Percentiles rank a stretch among this genome's conserved stretches.
Evolutionary conservation across 768 basidiomycete genomes (phyloP).

Genomic region (Hemileccinum impolitum): DNA sequence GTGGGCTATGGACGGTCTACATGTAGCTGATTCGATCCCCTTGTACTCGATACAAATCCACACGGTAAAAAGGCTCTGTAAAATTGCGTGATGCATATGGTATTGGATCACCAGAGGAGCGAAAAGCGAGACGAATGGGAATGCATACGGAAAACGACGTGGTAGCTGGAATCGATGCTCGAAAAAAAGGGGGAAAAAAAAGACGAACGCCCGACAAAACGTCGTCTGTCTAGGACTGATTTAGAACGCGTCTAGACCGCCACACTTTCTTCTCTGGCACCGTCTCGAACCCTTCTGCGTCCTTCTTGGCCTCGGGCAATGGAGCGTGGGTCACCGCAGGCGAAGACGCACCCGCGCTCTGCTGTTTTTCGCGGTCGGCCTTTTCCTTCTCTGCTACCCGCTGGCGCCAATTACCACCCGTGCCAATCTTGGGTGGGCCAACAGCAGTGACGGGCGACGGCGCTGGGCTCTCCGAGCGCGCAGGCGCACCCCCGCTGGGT

Average conservation of each 20-base stretch:
- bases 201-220: not conserved
- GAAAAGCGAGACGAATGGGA: not conserved
- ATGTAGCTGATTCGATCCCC: no score
- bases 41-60: no score
- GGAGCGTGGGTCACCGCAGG: slow-evolving; percentile 19
- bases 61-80: no score
- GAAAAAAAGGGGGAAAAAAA: not conserved
- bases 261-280: slow-evolving; percentile 36
- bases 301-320: slow-evolving; percentile 43
- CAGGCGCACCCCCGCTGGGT: slow-evolving; percentile 34
- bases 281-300: slow-evolving; percentile 72
- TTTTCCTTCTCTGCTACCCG: slow-evolving; percentile 52
- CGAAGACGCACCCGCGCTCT: slow-evolving; percentile 22
- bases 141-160: not conserved
- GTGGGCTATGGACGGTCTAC: no score
- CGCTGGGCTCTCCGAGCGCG: slow-evolving; percentile 56
- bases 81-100: no score
- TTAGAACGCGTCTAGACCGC: slow-evolving; percentile 18
- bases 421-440: slow-evolving; percentile 37
- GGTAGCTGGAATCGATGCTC: no score
- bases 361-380: slow-evolving; percentile 25
- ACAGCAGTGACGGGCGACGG: slow-evolving; percentile 31
- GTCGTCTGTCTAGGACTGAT: not conserved
- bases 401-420: slow-evolving; percentile 56
- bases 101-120: no score